Conservation (phyloP, 345 rosid species). For the Aquilaria malaccensis region DNA sequence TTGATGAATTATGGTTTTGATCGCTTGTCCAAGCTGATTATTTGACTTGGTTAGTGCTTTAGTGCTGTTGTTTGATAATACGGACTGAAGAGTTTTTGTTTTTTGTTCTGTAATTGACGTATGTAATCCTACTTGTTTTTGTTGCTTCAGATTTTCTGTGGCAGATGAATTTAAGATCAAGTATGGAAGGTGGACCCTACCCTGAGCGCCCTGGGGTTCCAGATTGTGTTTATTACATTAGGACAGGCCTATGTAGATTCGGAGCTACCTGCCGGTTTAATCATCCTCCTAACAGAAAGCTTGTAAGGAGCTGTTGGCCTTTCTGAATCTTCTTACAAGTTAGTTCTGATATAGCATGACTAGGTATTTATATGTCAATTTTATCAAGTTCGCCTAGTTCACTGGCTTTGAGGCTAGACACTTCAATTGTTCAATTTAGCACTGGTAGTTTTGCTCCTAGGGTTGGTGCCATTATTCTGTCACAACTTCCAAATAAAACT, state of each 20-base stretch:
- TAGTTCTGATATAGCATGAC: too few relatives aligned
- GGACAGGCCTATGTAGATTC: slow-evolving; percentile 98
- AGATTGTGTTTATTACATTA: slow-evolving; percentile 91
- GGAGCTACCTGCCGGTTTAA: slow-evolving; percentile 43
- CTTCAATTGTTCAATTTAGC: too few relatives aligned
- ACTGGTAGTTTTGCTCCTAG: too few relatives aligned
- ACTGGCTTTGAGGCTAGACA: too few relatives aligned
- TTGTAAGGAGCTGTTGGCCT: slow-evolving; percentile 44
- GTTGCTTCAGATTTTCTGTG: slow-evolving; percentile 72
- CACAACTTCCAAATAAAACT: too few relatives aligned
- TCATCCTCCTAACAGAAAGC: slow-evolving; percentile 79
- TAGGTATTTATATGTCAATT: too few relatives aligned
- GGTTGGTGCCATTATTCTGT: too few relatives aligned
- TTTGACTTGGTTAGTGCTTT: not conserved
- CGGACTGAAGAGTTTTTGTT: slow-evolving; percentile 4
- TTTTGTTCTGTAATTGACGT: not conserved
- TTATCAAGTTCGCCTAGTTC: too few relatives aligned
- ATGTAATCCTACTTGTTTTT: slow-evolving; percentile 19
- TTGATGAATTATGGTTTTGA: not conserved
- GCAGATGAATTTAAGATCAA: slow-evolving; percentile 71
- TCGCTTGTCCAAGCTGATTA: not conserved
- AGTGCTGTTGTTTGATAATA: not conserved
- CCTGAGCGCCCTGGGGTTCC: slow-evolving; percentile 95
- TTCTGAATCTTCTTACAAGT: slow-evolving; percentile 12
- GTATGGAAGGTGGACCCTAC: slow-evolving; percentile 61